Base-by-base conservation (phyloP, 495 filamentous ascomycete species). In the Penicillium chermesinum region DNA sequence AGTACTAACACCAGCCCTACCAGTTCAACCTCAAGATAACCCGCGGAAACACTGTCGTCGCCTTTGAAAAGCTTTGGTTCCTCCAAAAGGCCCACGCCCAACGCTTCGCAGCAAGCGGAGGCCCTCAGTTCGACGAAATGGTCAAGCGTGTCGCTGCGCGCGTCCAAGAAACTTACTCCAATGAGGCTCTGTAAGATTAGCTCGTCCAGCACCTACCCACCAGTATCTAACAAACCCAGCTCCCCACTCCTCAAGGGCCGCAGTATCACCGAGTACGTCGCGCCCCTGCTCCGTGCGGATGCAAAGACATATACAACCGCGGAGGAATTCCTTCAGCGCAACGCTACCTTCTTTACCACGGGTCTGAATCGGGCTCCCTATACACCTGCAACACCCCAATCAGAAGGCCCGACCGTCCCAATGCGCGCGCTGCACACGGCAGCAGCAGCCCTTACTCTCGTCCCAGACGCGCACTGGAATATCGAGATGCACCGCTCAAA, bases 1-100 rank as follows among this genome's bases (percentile, higher is more conserved):
- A n/a, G 21, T 33, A 12, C 1, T 17, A 40, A 13, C 37, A 30
- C 49, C 54, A 38, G 55, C 30, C 8, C n/a, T 2, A 41, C 33
- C 38, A 84, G 80, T 95, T 96, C 59, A 78, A 80, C 49, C 70
- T 93, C 50, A 84, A 86, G 56, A 90, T 96, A 61, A 96, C 88
- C 12, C 85, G 82, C 50, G 91, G 93, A 7, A 89, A 97, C 66
- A 86, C 88, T n/a, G 81, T 82, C 9, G 87, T 96, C 18, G 78
- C 80, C n/a, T 78, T 84, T 44, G 80, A 79, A 39, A 97, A 97
- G 59, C 77, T 96, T 8, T 75, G 76, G 57, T 89, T 82, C 61
- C 74, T 98, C 10, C 90, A 97, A 58, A 82, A 80, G 44, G 75
- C 73, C 19, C 89, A 96, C 65, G 77, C 82, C 2, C 61, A 72